Evolutionary conservation across 176 grass and related monocot species (phyloP).

Genomic region (Elymus sibiricus): DNA sequence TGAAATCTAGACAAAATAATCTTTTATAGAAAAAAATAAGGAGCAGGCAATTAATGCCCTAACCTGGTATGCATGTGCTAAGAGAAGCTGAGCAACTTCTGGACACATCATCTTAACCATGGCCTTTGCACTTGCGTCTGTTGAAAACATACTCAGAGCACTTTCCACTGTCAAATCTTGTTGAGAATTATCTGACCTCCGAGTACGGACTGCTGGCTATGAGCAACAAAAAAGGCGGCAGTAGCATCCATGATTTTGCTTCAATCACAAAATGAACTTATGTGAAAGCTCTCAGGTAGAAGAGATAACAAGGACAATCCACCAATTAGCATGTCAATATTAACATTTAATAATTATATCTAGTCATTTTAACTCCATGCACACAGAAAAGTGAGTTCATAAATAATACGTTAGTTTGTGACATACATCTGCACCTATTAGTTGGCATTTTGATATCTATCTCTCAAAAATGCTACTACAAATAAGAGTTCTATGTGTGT

Average conservation of each 20-base stretch:
- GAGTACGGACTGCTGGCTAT: slow-evolving; percentile 56
- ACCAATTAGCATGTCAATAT: slow-evolving; percentile 22
- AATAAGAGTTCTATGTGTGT: neutral
- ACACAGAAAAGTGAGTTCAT: neutral
- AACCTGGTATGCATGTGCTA: slow-evolving; percentile 91
- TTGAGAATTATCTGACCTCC: slow-evolving; percentile 61
- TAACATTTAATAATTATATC: neutral
- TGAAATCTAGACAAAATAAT: neutral
- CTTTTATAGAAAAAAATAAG: neutral
- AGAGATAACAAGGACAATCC: slow-evolving; percentile 7
- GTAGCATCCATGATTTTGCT: slow-evolving; percentile 10
- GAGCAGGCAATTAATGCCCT: slow-evolving; percentile 11
- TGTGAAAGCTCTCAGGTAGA: neutral
- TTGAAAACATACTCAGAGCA: slow-evolving; percentile 66
- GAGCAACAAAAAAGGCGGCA: slow-evolving; percentile 17
- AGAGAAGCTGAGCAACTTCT: slow-evolving; percentile 60
- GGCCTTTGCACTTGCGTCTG: slow-evolving; percentile 39
- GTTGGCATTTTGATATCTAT: neutral
- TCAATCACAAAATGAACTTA: slow-evolving; percentile 7
- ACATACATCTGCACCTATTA: neutral
- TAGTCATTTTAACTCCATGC: neutral
- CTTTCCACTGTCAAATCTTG: slow-evolving; percentile 54
- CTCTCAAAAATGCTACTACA: neutral
- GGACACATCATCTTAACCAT: slow-evolving; percentile 71
- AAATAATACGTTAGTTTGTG: neutral